phyloP scores from a whole-genome alignment of 768 basidiomycete species.

The Cystofilobasidium ferigula region DNA sequence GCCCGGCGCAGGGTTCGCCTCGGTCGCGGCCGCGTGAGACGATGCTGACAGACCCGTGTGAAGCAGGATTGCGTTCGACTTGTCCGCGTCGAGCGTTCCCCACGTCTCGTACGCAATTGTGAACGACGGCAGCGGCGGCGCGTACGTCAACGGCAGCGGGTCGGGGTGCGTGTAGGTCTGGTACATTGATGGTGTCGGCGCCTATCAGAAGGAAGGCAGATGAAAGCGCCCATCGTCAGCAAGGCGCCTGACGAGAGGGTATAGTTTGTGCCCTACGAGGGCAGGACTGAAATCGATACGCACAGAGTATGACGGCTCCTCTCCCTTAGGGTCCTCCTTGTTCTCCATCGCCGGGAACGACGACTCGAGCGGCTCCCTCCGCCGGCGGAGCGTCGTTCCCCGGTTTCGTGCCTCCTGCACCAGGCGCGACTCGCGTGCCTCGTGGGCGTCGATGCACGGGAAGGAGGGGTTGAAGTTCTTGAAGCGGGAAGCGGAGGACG shows the following conservation, averaged over 20 bases:
- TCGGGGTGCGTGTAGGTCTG: conserved; percentile 51
- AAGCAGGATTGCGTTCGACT: conserved; percentile 82
- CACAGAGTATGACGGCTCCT: conserved; percentile 26
- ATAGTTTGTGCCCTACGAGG: neutral
- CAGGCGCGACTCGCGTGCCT: conserved; percentile 18
- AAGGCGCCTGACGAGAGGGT: neutral
- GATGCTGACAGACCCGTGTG: conserved; percentile 94
- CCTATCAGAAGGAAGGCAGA: neutral
- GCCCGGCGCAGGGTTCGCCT: conserved; percentile 63
- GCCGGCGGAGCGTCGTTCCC: neutral
- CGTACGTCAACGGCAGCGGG: conserved; percentile 51
- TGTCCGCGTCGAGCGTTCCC: conserved; percentile 68
- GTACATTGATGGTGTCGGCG: conserved; percentile 42
- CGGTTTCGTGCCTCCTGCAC: conserved; percentile 1
- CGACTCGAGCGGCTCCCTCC: conserved; percentile 16
- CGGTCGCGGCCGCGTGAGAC: conserved; percentile 80
- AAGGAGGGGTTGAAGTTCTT: conserved; percentile 18
- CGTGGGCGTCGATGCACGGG: conserved; percentile 26
- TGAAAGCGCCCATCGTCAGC: neutral
- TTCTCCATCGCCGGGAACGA: conserved; percentile 14
- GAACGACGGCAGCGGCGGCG: conserved; percentile 50
- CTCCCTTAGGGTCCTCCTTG: conserved; percentile 25
- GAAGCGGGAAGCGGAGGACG: neutral
- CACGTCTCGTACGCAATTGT: conserved; percentile 96
- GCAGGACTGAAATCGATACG: neutral